Evolutionary conservation across 352 stramenopile genomes (phyloP), one percentile per base, ranked within the genome.

Genomic region (Globisporangium polare): DNA sequence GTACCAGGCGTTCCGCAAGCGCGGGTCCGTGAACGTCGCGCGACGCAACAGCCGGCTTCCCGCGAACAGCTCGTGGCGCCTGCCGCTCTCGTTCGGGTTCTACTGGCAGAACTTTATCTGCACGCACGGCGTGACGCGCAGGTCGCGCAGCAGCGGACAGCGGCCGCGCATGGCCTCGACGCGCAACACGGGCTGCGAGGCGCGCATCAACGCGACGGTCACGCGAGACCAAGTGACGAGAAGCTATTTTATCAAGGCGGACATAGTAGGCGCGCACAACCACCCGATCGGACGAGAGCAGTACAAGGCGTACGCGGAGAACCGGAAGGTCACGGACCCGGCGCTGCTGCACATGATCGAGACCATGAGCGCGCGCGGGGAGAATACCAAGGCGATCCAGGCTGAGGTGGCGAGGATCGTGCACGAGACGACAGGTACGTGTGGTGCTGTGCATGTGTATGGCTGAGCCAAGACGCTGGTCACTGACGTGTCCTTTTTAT

Each of bases 31-130:
- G 46, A 33, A 27, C 22, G 46, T 52, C 8, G 46, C 46, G 22
- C 26, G 27, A 13, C 46, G 46, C 46, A 52, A 52, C 75, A 10
- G 55, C 88, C 37, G 69, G 12, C 62, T 1, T 53, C 54, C 3
- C 78, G 78, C 15, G 71, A 79, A 3, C 72, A 33, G 46, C 1
- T 12, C 17, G 22, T 33, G 13, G 13, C 22, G 22, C 13, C 5
- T 18, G 22, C 13, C 27, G 46, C 46, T 52, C 22, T 8, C 7
- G 22, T 17, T 29, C 12, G 45, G 27, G n/a, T 55, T 55, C 45
- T 56, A 56, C 33, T n/a, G n/a, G 15, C 33, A 49, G 22, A 39
- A 20, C 6, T 63, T 56, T 37, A 15, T 27, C 13, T 63, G 57
- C 33, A 63, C 57, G 57, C 46, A 56, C 57, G 57, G 57, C 1